Evolutionary conservation across 495 filamentous ascomycete genomes (phyloP), one percentile per base, ranked within the genome.

Genomic region (Aspergillus homomorphus): DNA sequence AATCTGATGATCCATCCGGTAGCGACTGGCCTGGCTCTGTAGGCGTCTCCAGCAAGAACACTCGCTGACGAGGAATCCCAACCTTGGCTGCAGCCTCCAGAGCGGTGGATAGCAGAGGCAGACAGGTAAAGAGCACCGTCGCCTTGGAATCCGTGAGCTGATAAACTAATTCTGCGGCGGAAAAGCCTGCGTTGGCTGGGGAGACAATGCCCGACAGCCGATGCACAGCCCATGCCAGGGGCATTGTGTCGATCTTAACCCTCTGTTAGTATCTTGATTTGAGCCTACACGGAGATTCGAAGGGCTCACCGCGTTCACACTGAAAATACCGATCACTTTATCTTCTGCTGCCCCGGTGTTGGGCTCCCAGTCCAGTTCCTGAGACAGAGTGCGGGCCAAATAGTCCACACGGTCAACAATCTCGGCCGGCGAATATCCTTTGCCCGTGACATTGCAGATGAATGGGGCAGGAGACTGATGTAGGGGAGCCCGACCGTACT

Each of bases 241-340:
- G 43, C 18, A 63, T 51, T 12, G 51, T 57, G 44, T 63, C 57
- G 21, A 63, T 53, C 61, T 63, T 53, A 15, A 48, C 3, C 9
- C 28, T 7, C 10, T n/a, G 18, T 38, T 16, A 45, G 43, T 20
- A n/a, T 43, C n/a, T n/a, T n/a, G n/a, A n/a, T 43, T 12, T 1
- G 8, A 20, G 43, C 1, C n/a, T 38, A 12, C 5, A 10, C 18
- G 16, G 46, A 57, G 24, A n/a, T 21, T 20, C 10, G 16, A 53
- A n/a, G n/a, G n/a, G n/a, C 53, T 18, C 3, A 61, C 58, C 58
- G 58, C 56, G 18, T 61, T 61, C 41, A 54, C 30, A 44, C 58
- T 61, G 53, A 24, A 61, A 58, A n/a, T 76, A 73, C 53, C 87
- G 71, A 5, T 82, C 78, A 42, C 83, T 80, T 64, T 62, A 45